Evolutionary conservation across 2,329 filamentous ascomycete genomes (phyloP).

Genomic region (Sarocladiaceae sp.): DNA sequence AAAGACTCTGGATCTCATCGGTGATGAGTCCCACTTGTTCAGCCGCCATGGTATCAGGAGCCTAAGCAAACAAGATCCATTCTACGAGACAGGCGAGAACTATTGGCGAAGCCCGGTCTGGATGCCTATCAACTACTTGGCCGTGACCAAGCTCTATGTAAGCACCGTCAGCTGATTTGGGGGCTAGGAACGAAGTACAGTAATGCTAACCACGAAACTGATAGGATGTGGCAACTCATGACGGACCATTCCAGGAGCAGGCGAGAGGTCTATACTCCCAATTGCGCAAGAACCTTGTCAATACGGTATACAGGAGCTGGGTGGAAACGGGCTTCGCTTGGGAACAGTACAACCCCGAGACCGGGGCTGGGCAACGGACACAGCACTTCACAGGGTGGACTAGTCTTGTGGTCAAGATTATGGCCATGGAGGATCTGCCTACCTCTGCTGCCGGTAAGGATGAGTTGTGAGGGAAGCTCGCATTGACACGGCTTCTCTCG

Average conservation of each 20-base stretch:
- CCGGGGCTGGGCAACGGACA: constrained; percentile 86
- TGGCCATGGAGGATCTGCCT: constrained; percentile 78
- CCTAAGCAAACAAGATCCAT: constrained; percentile 74
- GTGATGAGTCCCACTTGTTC: constrained; percentile 82
- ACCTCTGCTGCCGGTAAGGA: constrained; percentile 32
- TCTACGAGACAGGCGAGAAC: constrained; percentile 90
- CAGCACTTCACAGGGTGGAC: constrained; percentile 99
- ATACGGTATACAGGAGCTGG: constrained; percentile 87
- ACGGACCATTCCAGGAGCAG: constrained; percentile 63
- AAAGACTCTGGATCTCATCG: constrained; percentile 71
- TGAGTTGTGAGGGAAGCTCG: constrained; percentile 36
- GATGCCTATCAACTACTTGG: constrained; percentile 95
- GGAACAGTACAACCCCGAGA: constrained; percentile 97
- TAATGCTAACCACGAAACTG: neutral
- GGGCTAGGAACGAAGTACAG: neutral
- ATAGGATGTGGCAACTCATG: constrained; percentile 59
- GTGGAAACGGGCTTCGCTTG: constrained; percentile 90
- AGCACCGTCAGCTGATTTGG: constrained; percentile 29
- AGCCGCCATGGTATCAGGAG: constrained; percentile 85
- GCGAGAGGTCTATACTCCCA: constrained; percentile 71
- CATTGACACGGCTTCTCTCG: neutral
- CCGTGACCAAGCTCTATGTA: constrained; percentile 73
- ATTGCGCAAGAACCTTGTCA: constrained; percentile 78
- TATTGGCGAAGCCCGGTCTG: constrained; percentile 95
- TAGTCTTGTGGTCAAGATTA: constrained; percentile 95